Base-by-base conservation (phyloP, 2,329 filamentous ascomycete species). In the Raffaelea albimanens region DNA sequence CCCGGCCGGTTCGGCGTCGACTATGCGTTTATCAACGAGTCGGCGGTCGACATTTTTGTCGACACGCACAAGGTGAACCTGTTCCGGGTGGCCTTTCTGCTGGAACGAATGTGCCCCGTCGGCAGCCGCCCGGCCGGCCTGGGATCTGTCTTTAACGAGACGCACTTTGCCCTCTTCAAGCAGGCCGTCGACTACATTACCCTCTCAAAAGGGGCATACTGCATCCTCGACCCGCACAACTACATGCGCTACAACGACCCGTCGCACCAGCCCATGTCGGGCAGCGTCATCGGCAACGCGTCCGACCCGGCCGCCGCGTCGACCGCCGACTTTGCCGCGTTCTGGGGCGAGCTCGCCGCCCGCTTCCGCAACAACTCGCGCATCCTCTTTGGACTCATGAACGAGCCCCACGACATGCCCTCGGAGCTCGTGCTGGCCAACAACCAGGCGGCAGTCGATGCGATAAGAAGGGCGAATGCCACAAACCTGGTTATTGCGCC, bases 171-270 rank as follows among this genome's bases (percentile, higher is more conserved):
- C 14, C 58, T 64, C 46, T 73, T 64, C 55, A 66, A 70, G 50
- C 58, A 69, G 40, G 68, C 72, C 0, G 64, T 75, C 2, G 67
- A 73, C 56, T 73, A 75, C 52, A 70, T 75, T 52, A 75, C 71
- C 2, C 55, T 64, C 29, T 71, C 63, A 14, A 70, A 71, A 52
- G 67, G 64, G 0, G 63, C 65, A 0, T 63, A 75, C 52, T 65
- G 63, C 10, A 70, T 75, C 50, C 58, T 76, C 3, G 71, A 75
- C 55, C 70, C 71, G 3, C 72, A 75, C 59, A 75, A 73, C 56
- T 72, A 75, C 55, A 75, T 75, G 72, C 64, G 71, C 4, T 76
- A 75, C 58, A 73, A 73, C 52, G 63, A 75, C 53, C 72, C 72
- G 1, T 68, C 64, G 18, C 61, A 63, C 25, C 72, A 75, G 55